These are phyloP conservation scores for Neurospora sp. DNA, from an alignment of 495 filamentous ascomycete species.

Conservation along the genomic window DNA sequence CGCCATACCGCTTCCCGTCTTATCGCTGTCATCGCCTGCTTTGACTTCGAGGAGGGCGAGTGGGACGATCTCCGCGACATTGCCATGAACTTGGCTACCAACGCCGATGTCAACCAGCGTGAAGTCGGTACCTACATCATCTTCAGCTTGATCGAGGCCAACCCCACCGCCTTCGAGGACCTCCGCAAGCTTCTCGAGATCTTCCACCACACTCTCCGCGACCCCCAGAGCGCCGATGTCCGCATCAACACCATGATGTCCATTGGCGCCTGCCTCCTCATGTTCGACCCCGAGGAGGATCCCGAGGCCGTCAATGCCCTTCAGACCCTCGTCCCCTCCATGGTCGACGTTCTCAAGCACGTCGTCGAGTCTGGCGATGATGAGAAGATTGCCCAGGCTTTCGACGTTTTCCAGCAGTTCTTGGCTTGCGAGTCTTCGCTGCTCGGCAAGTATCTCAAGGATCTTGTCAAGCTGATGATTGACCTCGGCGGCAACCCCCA, in stretches of 20 bases:
- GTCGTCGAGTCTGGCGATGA: conserved; percentile 70
- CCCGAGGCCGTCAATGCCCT: conserved; percentile 58
- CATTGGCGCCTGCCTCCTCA: conserved; percentile 78
- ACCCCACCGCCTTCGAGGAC: conserved; percentile 72
- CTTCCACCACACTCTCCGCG: conserved; percentile 78
- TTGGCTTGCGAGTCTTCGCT: conserved; percentile 82
- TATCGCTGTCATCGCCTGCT: conserved; percentile 73
- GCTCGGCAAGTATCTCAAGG: conserved; percentile 74
- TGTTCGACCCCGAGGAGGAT: conserved; percentile 79
- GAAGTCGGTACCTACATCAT: conserved; percentile 90
- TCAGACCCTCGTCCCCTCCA: conserved; percentile 68
- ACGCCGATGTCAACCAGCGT: conserved; percentile 61
- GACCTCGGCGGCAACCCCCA: conserved; percentile 66
- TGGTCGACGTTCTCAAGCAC: conserved; percentile 83
- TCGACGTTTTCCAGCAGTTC: conserved; percentile 96
- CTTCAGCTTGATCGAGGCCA: conserved; percentile 77
- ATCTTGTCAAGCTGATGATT: conserved; percentile 90
- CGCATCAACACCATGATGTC: conserved; percentile 90
- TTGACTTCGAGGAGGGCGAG: conserved; percentile 77
- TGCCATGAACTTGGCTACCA: conserved; percentile 62
- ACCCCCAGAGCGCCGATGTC: conserved; percentile 83
- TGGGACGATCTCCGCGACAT: conserved; percentile 74
- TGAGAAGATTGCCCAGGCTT: conserved; percentile 75
- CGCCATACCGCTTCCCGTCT: conserved; percentile 82
- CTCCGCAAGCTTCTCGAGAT: conserved; percentile 68